A percentile compares a stretch with the other conserved stretches of the same genome.
Conservation (phyloP, 306 rosid genomes). For the Cucumis cinereus region DNA sequence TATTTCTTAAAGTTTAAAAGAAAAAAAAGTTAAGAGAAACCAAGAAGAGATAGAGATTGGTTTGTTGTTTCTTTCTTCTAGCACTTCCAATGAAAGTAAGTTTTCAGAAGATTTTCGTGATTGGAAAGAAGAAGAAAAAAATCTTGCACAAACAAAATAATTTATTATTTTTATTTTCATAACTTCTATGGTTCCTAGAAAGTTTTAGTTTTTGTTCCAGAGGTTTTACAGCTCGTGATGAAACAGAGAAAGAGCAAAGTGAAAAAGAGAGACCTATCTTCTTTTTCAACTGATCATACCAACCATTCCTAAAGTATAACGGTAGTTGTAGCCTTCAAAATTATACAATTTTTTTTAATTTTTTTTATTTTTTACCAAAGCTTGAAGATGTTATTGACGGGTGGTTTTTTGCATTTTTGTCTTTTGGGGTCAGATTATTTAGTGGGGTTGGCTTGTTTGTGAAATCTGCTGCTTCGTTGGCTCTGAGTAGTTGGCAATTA, state of each 20-base stretch:
- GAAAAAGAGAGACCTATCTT: constrained; percentile 9
- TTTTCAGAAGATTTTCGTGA: constrained; percentile 11
- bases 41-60: neutral
- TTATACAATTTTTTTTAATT: no score
- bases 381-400: no score
- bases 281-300: no score
- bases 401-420: no score
- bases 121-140: neutral
- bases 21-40: neutral
- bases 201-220: neutral
- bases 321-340: no score
- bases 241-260: constrained; percentile 24
- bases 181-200: constrained; percentile 21
- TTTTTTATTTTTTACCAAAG: no score
- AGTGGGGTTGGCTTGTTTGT: constrained; percentile 12
- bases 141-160: neutral
- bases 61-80: neutral
- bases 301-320: no score
- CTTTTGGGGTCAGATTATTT: neutral
- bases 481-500: constrained; percentile 34
- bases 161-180: neutral
- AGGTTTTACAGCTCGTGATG: constrained; percentile 65
- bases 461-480: constrained; percentile 33
- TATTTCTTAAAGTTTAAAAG: neutral
- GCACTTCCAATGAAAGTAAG: neutral